Conservation (phyloP, 2,329 filamentous ascomycete species). For the Colletotrichum sidae region DNA sequence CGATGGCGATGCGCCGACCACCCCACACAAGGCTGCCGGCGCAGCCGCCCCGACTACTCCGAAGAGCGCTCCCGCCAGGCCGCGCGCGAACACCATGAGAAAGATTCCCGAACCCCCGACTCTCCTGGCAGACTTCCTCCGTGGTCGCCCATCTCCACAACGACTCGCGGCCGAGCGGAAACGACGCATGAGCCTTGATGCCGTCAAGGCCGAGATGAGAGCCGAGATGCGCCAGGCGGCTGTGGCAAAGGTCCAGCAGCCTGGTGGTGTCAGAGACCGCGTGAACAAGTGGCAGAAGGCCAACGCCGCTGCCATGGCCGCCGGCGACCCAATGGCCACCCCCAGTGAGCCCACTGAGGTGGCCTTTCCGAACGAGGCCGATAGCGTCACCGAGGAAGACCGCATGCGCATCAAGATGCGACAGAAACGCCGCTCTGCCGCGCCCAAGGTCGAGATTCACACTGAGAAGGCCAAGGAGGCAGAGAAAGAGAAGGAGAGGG, state of each 20-base stretch:
- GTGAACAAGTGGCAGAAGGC: slow-evolving; percentile 88
- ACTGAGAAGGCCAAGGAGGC: slow-evolving; percentile 43
- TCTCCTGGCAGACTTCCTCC: slow-evolving; percentile 67
- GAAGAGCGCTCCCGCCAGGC: slow-evolving; percentile 56
- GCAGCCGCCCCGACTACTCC: slow-evolving; percentile 44
- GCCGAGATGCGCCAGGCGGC: slow-evolving; percentile 68
- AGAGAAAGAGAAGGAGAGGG: slow-evolving; percentile 25
- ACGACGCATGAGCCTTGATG: slow-evolving; percentile 64
- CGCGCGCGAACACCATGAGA: slow-evolving; percentile 53
- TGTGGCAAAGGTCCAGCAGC: slow-evolving; percentile 70
- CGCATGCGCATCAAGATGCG: slow-evolving; percentile 67
- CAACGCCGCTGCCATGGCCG: slow-evolving; percentile 73
- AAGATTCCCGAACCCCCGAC: slow-evolving; percentile 56
- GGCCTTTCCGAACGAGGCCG: slow-evolving; percentile 68
- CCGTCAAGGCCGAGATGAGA: slow-evolving; percentile 64
- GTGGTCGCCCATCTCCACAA: slow-evolving; percentile 67
- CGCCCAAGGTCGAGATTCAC: slow-evolving; percentile 45
- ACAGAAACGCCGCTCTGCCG: slow-evolving; percentile 54
- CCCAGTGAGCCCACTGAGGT: slow-evolving; percentile 72
- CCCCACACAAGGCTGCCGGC: slow-evolving; percentile 26
- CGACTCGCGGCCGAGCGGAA: slow-evolving; percentile 63
- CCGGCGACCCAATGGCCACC: slow-evolving; percentile 62
- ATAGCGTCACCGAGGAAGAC: slow-evolving; percentile 72
- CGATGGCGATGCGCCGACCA: slow-evolving; percentile 22
- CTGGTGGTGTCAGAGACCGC: slow-evolving; percentile 78